phyloP scores from a whole-genome alignment of 1,284 basidiomycete species.

The Ganoderma lingzhi region DNA sequence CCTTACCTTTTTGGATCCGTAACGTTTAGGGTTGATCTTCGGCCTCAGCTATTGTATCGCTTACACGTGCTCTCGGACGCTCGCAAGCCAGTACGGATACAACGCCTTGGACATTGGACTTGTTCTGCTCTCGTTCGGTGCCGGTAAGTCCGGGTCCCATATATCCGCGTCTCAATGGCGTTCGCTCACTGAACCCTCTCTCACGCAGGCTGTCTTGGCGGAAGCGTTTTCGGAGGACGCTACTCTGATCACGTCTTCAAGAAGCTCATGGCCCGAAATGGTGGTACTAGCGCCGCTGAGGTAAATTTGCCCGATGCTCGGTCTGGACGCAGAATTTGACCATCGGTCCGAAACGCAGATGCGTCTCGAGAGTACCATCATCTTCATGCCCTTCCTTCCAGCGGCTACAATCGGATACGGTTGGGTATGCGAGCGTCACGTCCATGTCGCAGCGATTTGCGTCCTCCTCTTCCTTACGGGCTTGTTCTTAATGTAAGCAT shows the following conservation, averaged over 20 bases:
- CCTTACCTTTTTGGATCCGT: not conserved
- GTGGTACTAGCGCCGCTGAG: slow-evolving; percentile 72
- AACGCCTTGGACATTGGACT: slow-evolving; percentile 78
- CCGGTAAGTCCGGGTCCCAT: slow-evolving; percentile 51
- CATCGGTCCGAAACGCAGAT: slow-evolving; percentile 54
- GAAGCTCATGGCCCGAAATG: slow-evolving; percentile 64
- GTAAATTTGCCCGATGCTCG: slow-evolving; percentile 45
- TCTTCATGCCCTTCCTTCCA: slow-evolving; percentile 64
- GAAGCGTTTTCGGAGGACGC: slow-evolving; percentile 79
- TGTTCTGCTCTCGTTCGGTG: slow-evolving; percentile 78
- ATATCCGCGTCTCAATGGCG: not conserved
- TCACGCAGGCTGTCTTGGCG: slow-evolving; percentile 64
- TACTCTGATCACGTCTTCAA: slow-evolving; percentile 76
- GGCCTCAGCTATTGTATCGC: slow-evolving; percentile 73
- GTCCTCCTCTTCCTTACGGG: slow-evolving; percentile 71
- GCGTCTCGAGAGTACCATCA: slow-evolving; percentile 71
- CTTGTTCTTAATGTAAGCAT: slow-evolving; percentile 69
- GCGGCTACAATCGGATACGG: slow-evolving; percentile 73
- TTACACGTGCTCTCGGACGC: slow-evolving; percentile 79
- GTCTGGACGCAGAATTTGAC: not conserved
- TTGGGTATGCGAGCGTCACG: slow-evolving; percentile 75
- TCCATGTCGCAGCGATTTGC: slow-evolving; percentile 69
- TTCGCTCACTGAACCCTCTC: not conserved
- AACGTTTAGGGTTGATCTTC: slow-evolving; percentile 68
- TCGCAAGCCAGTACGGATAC: slow-evolving; percentile 71